Conservation (phyloP, 805 yeast species). For the Pichia nanzhaoensis region DNA sequence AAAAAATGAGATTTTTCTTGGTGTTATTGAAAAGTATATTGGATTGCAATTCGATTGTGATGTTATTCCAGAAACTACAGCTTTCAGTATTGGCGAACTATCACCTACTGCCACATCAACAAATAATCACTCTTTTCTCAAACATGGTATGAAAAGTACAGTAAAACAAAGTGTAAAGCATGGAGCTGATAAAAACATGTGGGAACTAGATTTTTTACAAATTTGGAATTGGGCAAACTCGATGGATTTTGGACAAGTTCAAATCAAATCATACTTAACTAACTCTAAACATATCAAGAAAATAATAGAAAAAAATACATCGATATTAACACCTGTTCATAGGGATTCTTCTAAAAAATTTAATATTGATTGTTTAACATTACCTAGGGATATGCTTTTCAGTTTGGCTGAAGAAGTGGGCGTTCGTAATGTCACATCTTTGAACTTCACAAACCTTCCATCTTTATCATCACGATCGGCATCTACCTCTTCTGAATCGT, state of each 20-base stretch:
- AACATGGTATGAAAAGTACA: background rate
- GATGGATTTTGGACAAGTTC: slow-evolving; percentile 2
- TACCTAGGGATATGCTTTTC: slow-evolving; percentile 7
- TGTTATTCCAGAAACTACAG: background rate
- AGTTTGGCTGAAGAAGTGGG: slow-evolving; percentile 5
- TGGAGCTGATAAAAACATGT: slow-evolving; percentile 9
- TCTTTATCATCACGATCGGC: too few species aligned
- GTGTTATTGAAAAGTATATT: slow-evolving; percentile 7
- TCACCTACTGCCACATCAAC: background rate
- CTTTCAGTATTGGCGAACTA: background rate
- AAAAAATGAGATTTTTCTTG: slow-evolving; percentile 6
- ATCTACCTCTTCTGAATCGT: too few species aligned
- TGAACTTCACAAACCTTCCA: background rate
- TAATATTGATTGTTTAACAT: background rate
- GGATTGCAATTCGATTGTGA: slow-evolving; percentile 9
- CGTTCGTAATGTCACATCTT: background rate
- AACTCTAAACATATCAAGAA: slow-evolving; percentile 5
- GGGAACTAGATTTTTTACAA: slow-evolving; percentile 4
- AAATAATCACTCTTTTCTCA: background rate
- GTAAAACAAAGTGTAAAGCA: slow-evolving; percentile 6
- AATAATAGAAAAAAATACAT: background rate
- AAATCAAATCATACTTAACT: slow-evolving; percentile 3
- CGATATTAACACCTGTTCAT: background rate
- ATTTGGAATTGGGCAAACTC: slow-evolving; percentile 9
- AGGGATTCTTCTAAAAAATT: background rate